These are phyloP conservation scores for Coniochaeta sp. DNA, from an alignment of 2,329 filamentous ascomycete species.

Conservation along the genomic window DNA sequence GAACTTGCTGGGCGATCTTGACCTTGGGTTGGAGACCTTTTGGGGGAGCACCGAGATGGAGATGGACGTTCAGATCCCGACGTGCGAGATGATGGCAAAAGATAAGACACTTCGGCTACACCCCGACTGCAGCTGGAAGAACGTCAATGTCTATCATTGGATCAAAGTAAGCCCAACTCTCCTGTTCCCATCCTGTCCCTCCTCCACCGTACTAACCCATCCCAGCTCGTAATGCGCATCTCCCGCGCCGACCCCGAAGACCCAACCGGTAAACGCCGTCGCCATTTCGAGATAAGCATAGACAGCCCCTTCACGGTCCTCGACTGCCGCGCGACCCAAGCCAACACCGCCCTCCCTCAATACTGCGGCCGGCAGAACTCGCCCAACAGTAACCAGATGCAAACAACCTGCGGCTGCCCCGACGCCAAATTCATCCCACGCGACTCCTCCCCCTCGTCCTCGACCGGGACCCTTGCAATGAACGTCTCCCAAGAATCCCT, in stretches of 20 bases:
- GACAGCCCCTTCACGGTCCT: constrained; percentile 92
- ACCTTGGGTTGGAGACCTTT: constrained; percentile 61
- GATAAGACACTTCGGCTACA: constrained; percentile 62
- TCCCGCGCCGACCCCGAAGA: constrained; percentile 77
- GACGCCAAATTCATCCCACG: constrained; percentile 38
- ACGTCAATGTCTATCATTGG: constrained; percentile 92
- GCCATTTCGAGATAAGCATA: constrained; percentile 94
- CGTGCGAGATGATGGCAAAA: constrained; percentile 77
- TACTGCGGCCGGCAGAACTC: constrained; percentile 53
- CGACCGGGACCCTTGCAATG: constrained; percentile 39
- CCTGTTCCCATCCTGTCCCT: background rate
- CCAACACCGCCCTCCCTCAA: constrained; percentile 78
- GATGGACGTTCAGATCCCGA: constrained; percentile 86
- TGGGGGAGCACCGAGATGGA: constrained; percentile 91
- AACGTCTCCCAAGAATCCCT: constrained; percentile 23
- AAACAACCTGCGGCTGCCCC: constrained; percentile 47
- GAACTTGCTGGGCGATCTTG: constrained; percentile 76
- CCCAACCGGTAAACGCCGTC: constrained; percentile 61
- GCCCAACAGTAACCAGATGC: constrained; percentile 37
- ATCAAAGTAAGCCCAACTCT: constrained; percentile 63
- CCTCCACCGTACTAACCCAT: no score
- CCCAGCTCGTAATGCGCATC: constrained; percentile 82
- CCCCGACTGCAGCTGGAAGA: constrained; percentile 89
- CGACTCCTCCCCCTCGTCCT: constrained; percentile 58
- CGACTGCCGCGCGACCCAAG: constrained; percentile 86